These are phyloP conservation scores for Sporisorium exsertum DNA, from an alignment of 1,284 basidiomycete genomes.

Conservation along the genomic window DNA sequence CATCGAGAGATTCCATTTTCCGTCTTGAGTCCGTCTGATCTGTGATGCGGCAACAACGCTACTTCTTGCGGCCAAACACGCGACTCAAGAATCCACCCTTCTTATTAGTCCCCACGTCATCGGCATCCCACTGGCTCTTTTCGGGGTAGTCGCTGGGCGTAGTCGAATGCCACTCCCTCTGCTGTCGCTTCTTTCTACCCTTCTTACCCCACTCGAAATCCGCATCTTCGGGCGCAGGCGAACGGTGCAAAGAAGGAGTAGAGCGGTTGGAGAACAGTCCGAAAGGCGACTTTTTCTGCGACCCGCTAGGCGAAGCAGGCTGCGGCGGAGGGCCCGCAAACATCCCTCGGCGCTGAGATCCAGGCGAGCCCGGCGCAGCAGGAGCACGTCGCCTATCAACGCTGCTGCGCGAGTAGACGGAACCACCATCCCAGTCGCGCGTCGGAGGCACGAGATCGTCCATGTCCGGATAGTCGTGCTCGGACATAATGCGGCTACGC, in stretches of 20 bases:
- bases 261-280: constrained; percentile 36
- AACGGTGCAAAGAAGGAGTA: constrained; percentile 32
- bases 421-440: constrained; percentile 22
- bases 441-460: constrained; percentile 41
- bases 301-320: constrained; percentile 7
- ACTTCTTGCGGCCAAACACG: constrained; percentile 42
- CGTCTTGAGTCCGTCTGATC: background rate
- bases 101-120: constrained; percentile 3
- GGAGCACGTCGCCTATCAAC: constrained; percentile 12
- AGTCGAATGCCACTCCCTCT: constrained; percentile 36
- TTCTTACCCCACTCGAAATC: constrained; percentile 42
- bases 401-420: constrained; percentile 22
- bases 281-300: constrained; percentile 10
- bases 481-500: constrained; percentile 15
- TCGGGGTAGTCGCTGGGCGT: constrained; percentile 18
- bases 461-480: constrained; percentile 33
- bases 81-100: constrained; percentile 36
- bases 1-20: constrained; percentile 3
- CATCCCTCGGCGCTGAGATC: constrained; percentile 8
- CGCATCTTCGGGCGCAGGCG: constrained; percentile 38
- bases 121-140: constrained; percentile 15
- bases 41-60: background rate
- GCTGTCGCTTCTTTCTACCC: constrained; percentile 10
- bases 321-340: constrained; percentile 2
- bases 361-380: constrained; percentile 4